Base-by-base conservation (phyloP, 164 flowering plant genomes). In the Annona squamosa region DNA sequence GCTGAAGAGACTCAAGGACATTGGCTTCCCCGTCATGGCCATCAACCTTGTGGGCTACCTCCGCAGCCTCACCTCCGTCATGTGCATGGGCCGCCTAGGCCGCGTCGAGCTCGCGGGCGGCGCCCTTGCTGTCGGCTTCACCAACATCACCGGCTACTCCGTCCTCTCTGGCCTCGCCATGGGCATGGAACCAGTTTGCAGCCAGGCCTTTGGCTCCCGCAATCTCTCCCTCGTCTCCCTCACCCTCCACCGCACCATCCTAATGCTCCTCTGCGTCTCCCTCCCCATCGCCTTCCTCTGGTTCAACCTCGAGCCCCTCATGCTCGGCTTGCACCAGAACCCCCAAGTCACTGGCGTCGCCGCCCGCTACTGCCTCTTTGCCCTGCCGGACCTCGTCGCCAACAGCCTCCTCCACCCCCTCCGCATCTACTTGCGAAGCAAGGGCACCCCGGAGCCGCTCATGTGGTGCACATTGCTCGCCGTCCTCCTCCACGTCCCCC, bases 111-210 rank as follows among this genome's bases (percentile, higher is more conserved):
- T 94, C 0, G 98, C 99, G 0, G 94, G 94, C 1, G 99, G 99
- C 0, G 90, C 99, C 2, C 82, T 94, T 44, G 98, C 97, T 76
- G 83, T 94, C 43, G 94, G 97, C 26, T 94, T 94, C 92, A 89
- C 97, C 73, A 94, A 94, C 87, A 91, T 94, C 83, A 90, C 92
- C 37, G 97, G 97, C 77, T 91, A 94, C 81, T 94, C 99, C 0
- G 88, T 92, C 44, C 84, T 94, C 16, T 89, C 90, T 0, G 98
- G 99, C 71, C 82, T 94, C 0, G 91, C 99, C 83, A 83, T 86
- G 89, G 99, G 98, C 4, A 90, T 94, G 98, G 99, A 94, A 59
- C 92, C 99, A 10, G 73, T 94, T 4, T 94, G 98, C 77, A 88
- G 92, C 85, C 99, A 94, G 72, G 97, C 89, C 4, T 85, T 87